Base-by-base conservation (phyloP, 2,329 filamentous ascomycete genomes). In the Epicoccum sorghinum region DNA sequence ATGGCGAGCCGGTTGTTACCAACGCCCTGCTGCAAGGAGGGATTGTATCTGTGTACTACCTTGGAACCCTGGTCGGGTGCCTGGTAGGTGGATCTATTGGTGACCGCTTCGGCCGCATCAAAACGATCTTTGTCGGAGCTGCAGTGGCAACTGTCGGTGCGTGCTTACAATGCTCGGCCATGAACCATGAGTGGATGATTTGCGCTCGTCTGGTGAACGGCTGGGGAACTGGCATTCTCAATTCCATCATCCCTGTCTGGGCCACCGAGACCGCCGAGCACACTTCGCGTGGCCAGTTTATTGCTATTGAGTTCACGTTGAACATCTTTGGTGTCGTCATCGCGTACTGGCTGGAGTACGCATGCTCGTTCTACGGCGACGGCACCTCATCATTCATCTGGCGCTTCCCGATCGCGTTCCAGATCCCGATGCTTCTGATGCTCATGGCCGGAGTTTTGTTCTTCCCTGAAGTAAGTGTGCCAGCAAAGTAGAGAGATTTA, bases 271-370 rank as follows among this genome's bases (percentile, higher is more conserved):
- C 85, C 0, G 84, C 86, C 0, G 83, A 87, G 35, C 85, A 89
- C 64, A 89, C 82, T 0, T 86, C 83, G 2, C 82, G 89, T 36
- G 89, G 89, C 5, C 81, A 86, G 42, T 89, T 89, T 58, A 84
- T 90, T 52, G 85, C 86, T 8, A 86, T 89, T 48, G 88, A 90
- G 64, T 90, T 91, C 58, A 90, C 87, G 0, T 72, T 90, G 7
- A 91, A 90, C 66, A 89, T 90, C 56, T 85, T 89, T 42, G 87
- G 87, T 64, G 86, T 89, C 0, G 83, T 86, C 18, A 78, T 86
- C 32, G 75, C 82, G 3, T 89, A 89, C 57, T 79, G 76, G 76
- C 62, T 79, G 8, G 75, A 77, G 46, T 78, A 71, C 58, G 86
- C 84, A 3, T 77, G 85, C 8, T 85, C 83, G 0, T 89, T 84